Conservation (phyloP, 768 basidiomycete genomes). For the Phaeolepiota aurea region DNA sequence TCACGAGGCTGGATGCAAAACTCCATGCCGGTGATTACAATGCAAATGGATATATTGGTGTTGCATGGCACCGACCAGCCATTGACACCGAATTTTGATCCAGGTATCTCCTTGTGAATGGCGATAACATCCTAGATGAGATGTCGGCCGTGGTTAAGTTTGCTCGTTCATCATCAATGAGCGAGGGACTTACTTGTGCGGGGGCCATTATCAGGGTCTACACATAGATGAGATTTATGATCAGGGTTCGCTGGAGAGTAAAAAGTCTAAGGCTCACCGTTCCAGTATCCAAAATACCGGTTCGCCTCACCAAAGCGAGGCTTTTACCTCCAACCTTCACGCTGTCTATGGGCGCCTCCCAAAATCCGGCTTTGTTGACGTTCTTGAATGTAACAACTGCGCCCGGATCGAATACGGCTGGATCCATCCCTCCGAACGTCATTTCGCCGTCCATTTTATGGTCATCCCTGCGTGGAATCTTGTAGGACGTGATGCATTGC, state of each 20-base stretch:
- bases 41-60: slow-evolving; percentile 28
- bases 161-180: too few relatives aligned
- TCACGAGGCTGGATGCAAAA: slow-evolving; percentile 61
- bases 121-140: slow-evolving; percentile 27
- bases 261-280: too few relatives aligned
- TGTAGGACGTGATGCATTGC: slow-evolving; percentile 68
- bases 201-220: too few relatives aligned
- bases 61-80: slow-evolving; percentile 42
- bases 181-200: too few relatives aligned
- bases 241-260: too few relatives aligned
- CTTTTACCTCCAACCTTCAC: slow-evolving; percentile 50
- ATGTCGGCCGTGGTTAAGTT: too few relatives aligned
- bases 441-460: slow-evolving; percentile 68
- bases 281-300: slow-evolving; percentile 63
- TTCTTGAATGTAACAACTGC: slow-evolving; percentile 57
- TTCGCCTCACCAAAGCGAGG: slow-evolving; percentile 46
- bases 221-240: too few relatives aligned
- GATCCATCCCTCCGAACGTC: slow-evolving; percentile 70
- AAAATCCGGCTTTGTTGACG: slow-evolving; percentile 65
- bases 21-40: slow-evolving; percentile 35
- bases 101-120: slow-evolving; percentile 33
- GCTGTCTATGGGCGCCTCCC: slow-evolving; percentile 62
- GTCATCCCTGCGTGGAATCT: slow-evolving; percentile 69
- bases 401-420: slow-evolving; percentile 51
- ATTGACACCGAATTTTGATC: slow-evolving; percentile 32